A percentile compares a stretch with the other conserved stretches of the same genome.
Evolutionary conservation across 1,139 yeast species (phyloP).

Genomic region (Lodderomyces margitis): DNA sequence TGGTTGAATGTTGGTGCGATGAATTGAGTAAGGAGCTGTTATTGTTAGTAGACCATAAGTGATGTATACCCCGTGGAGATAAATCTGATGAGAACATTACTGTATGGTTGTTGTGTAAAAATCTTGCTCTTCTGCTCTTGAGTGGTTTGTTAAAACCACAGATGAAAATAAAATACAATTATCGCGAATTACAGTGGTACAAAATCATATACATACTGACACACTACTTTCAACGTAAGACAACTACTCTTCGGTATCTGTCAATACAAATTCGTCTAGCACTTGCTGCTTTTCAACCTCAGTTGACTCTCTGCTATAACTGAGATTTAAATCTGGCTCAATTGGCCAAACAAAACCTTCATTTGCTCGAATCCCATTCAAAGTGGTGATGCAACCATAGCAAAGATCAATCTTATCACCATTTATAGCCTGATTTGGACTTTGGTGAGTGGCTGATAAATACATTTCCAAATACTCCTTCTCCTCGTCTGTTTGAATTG

Average conservation of each 20-base stretch:
- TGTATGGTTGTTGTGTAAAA: not conserved
- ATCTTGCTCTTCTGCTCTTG: no score
- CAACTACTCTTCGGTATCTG: constrained; percentile 32
- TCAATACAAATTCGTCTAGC: constrained; percentile 50
- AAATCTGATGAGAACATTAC: constrained; percentile 16
- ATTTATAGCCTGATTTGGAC: constrained; percentile 9
- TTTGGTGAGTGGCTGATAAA: not conserved
- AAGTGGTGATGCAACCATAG: constrained; percentile 74
- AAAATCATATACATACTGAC: constrained; percentile 2
- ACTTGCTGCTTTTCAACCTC: constrained; percentile 31
- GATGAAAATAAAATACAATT: no score
- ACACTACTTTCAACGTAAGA: constrained; percentile 6
- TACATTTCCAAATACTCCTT: constrained; percentile 29
- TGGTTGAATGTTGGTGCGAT: not conserved
- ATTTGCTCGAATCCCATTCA: constrained; percentile 41
- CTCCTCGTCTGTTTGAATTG: constrained; percentile 51
- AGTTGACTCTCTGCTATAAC: constrained; percentile 11
- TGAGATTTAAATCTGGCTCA: constrained; percentile 12
- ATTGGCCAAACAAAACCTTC: constrained; percentile 54
- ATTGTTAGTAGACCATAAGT: constrained; percentile 13
- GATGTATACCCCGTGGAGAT: constrained; percentile 14
- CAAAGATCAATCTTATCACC: constrained; percentile 45
- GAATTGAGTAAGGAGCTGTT: not conserved
- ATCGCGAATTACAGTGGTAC: constrained; percentile 1
- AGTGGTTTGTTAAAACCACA: no score